A percentile compares a stretch with the other conserved stretches of the same genome.
Conservation (phyloP, 2,329 filamentous ascomycete species). For the Dothistroma septosporum region DNA sequence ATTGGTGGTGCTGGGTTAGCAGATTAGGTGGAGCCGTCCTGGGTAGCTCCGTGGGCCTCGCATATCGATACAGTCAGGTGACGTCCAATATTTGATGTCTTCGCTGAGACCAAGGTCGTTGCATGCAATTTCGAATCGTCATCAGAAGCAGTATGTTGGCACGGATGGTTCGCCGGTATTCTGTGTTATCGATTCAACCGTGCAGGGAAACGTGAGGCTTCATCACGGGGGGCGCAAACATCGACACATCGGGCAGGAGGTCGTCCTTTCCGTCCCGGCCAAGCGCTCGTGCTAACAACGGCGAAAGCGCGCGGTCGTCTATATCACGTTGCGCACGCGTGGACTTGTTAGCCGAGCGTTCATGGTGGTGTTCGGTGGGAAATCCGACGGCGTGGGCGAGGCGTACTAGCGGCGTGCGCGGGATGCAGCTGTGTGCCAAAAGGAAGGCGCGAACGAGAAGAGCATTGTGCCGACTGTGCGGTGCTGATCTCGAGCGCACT, state of each 20-base stretch:
- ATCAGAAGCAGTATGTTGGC: neutral
- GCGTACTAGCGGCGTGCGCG: neutral
- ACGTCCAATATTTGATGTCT: neutral
- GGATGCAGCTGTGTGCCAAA: neutral
- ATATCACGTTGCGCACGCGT: neutral
- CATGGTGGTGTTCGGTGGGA: neutral
- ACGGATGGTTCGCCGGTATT: neutral
- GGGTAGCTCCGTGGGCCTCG: neutral
- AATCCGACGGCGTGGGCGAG: neutral
- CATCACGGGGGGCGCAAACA: neutral
- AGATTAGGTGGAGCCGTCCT: neutral
- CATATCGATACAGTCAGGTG: neutral
- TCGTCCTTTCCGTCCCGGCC: neutral
- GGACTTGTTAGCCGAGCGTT: neutral
- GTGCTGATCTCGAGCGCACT: neutral
- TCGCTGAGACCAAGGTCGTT: neutral
- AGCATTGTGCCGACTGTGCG: neutral
- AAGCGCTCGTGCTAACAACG: neutral
- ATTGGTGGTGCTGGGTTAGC: neutral
- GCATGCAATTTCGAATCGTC: neutral
- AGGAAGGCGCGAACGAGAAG: neutral
- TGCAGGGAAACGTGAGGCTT: neutral
- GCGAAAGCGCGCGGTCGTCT: neutral
- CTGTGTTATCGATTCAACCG: neutral
- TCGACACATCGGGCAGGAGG: neutral